A percentile compares a stretch with the other conserved stretches of the same genome.
phyloP scores from a whole-genome alignment of 345 rosid species.

The Moricandia moricandioides region DNA sequence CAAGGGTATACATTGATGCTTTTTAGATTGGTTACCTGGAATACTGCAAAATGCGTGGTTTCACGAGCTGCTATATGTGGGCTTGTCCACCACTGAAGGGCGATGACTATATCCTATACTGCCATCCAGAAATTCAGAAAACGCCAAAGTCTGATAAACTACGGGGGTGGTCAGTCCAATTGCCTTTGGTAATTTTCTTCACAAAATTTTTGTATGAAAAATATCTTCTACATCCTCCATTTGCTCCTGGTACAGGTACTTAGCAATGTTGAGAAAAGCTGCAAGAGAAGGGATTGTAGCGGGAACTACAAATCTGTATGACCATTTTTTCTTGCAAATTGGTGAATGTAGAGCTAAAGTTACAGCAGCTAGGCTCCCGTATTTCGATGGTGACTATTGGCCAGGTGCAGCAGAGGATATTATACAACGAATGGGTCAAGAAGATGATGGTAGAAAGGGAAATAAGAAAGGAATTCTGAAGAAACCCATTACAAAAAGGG shows the following conservation, averaged over 20 bases:
- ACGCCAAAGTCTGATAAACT: constrained; percentile 99
- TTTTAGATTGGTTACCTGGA: constrained; percentile 96
- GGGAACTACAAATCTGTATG: constrained; percentile 79
- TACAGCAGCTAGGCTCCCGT: constrained; percentile 97
- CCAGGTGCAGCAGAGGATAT: constrained; percentile 99
- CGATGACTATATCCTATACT: constrained; percentile 94
- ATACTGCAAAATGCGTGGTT: constrained; percentile 94
- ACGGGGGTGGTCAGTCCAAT: constrained; percentile 84
- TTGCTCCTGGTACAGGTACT: constrained; percentile 61
- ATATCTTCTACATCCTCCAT: constrained; percentile 13
- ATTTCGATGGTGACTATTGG: constrained; percentile 99
- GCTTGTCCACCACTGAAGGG: constrained; percentile 99
- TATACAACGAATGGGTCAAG: constrained; percentile 82
- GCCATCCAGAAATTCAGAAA: constrained; percentile 99
- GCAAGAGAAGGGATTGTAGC: constrained; percentile 77
- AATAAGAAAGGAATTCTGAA: constrained; percentile 80
- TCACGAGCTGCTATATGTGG: constrained; percentile 99
- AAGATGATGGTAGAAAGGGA: constrained; percentile 90
- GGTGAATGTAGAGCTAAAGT: constrained; percentile 94
- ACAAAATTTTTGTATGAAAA: neutral
- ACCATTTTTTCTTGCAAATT: constrained; percentile 77
- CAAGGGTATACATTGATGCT: constrained; percentile 1
- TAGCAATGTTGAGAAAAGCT: constrained; percentile 87
- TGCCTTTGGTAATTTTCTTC: constrained; percentile 15
- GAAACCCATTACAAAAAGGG: constrained; percentile 91